These are phyloP conservation scores for Saccharum officinarum DNA, from an alignment of 176 grass and related monocot genomes.

Conservation along the genomic window DNA sequence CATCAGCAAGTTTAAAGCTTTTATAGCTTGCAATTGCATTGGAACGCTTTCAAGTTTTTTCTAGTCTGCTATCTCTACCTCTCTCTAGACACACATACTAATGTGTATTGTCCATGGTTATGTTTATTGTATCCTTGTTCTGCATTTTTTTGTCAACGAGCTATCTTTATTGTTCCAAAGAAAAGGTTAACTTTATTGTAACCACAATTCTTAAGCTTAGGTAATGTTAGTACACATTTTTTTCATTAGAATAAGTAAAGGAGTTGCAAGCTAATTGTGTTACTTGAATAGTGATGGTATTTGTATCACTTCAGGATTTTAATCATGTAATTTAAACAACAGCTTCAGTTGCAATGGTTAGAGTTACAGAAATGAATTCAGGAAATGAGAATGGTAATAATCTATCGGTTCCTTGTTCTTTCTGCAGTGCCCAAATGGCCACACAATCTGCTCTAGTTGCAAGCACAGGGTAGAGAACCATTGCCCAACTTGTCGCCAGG, in stretches of 20 bases:
- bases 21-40: not conserved
- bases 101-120: not conserved
- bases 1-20: not conserved
- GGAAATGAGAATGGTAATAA: constrained; percentile 4
- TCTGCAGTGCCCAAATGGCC: constrained; percentile 80
- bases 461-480: constrained; percentile 81
- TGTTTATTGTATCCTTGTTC: not conserved
- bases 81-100: not conserved
- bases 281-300: not conserved
- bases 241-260: not conserved
- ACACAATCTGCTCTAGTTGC: constrained; percentile 90
- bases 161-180: not conserved
- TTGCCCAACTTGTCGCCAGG: constrained; percentile 85
- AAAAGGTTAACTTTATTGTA: not conserved
- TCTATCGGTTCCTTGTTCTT: constrained; percentile 20
- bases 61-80: constrained; percentile 5
- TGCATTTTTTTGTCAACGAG: not conserved
- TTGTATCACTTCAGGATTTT: not conserved
- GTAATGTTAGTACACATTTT: not conserved
- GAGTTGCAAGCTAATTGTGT: not conserved
- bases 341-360: constrained; percentile 13
- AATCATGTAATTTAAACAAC: not conserved
- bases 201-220: not conserved
- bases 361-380: constrained; percentile 10
- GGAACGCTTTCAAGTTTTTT: not conserved